Evolutionary conservation across 148 eudicot genomes (phyloP).

Genomic region (Rhododendron vialii): DNA sequence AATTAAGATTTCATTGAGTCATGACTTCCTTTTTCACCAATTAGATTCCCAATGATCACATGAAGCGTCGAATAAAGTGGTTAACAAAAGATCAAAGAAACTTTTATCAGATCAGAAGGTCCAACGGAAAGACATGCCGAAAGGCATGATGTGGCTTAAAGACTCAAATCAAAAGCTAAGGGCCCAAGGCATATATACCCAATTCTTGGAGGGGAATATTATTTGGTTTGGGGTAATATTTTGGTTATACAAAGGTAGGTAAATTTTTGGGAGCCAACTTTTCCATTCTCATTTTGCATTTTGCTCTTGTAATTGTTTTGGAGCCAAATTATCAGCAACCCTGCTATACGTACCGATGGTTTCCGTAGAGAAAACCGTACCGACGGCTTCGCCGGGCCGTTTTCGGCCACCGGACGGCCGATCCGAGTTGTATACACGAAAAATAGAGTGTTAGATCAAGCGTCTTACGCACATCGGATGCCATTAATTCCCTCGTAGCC

Average conservation of each 20-base stretch:
- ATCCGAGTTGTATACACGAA: too few species aligned
- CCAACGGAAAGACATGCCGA: constrained; percentile 1
- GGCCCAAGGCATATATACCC: background rate
- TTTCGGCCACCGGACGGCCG: too few species aligned
- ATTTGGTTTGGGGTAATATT: background rate
- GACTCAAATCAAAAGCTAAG: background rate
- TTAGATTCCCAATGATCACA: background rate
- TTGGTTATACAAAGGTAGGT: background rate
- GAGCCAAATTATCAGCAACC: too few species aligned
- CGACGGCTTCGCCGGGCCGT: too few species aligned
- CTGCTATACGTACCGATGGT: too few species aligned
- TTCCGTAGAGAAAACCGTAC: too few species aligned
- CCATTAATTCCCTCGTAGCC: too few species aligned
- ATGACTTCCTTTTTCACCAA: background rate
- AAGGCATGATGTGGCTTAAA: background rate
- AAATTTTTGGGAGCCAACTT: background rate
- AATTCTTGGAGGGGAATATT: background rate
- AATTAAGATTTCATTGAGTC: background rate
- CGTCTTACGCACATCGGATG: too few species aligned
- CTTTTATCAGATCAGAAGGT: background rate
- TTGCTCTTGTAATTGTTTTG: too few species aligned
- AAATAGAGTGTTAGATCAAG: too few species aligned
- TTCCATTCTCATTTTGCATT: too few species aligned
- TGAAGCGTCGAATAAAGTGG: background rate
- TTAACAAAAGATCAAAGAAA: background rate